phyloP scores from a whole-genome alignment of 495 filamentous ascomycete genomes.

The Annulohypoxylon nitens region DNA sequence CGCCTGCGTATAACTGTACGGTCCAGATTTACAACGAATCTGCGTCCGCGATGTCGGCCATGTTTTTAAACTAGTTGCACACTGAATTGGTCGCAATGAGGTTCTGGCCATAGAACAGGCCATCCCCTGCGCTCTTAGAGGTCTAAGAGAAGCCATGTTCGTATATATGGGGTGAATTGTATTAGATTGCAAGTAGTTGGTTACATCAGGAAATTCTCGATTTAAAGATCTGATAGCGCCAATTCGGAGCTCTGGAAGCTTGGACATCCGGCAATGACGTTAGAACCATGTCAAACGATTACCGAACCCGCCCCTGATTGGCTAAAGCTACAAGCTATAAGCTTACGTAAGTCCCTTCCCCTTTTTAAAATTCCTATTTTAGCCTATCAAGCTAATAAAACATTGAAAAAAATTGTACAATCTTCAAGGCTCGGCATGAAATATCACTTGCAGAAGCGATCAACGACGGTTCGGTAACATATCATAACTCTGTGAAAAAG shows the following conservation, averaged over 20 bases:
- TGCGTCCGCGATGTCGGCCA: constrained; percentile 22
- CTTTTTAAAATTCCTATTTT: constrained; percentile 22
- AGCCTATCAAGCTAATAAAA: constrained; percentile 14
- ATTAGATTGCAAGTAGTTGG: constrained; percentile 11
- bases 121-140: constrained; percentile 34
- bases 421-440: not conserved
- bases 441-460: constrained; percentile 8
- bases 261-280: constrained; percentile 45
- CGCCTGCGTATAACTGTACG: constrained; percentile 96
- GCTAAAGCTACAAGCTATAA: constrained; percentile 28
- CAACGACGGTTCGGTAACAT: not conserved
- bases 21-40: constrained; percentile 61
- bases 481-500: not conserved
- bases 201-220: constrained; percentile 7
- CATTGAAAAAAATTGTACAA: not conserved
- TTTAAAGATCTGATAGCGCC: constrained; percentile 27
- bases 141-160: constrained; percentile 41
- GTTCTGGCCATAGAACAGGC: constrained; percentile 18
- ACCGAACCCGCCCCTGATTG: constrained; percentile 36
- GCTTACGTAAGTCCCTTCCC: constrained; percentile 36
- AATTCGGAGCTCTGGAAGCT: constrained; percentile 46
- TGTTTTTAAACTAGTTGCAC: not conserved
- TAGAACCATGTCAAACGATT: constrained; percentile 33
- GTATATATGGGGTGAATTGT: constrained; percentile 9
- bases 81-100: constrained; percentile 33